Conservation (phyloP, 768 basidiomycete genomes). For the Mrakia frigida region DNA sequence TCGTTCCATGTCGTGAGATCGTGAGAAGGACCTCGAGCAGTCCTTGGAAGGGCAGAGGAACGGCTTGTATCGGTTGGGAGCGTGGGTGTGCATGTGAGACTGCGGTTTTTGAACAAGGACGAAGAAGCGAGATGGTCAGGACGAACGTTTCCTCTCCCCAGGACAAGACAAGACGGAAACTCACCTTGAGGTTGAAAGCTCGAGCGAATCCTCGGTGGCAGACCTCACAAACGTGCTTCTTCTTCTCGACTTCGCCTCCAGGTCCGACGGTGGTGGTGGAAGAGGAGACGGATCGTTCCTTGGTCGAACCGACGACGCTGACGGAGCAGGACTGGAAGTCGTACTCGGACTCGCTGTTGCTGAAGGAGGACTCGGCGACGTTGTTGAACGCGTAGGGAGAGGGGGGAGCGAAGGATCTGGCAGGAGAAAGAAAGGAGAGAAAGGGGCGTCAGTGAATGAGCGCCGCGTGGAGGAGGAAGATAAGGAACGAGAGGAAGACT, state of each 20-base stretch:
- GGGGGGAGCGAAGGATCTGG: background rate
- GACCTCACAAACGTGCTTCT: conserved; percentile 29
- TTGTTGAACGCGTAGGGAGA: conserved; percentile 19
- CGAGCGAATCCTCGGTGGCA: conserved; percentile 65
- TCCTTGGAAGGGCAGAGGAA: conserved; percentile 78
- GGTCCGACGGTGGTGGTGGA: background rate
- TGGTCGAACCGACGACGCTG: background rate
- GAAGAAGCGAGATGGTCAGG: conserved; percentile 1
- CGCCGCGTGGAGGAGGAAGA: background rate
- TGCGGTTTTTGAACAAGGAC: conserved; percentile 14
- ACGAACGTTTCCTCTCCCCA: conserved; percentile 18
- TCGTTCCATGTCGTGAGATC: conserved; percentile 88
- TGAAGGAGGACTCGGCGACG: background rate
- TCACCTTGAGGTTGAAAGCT: conserved; percentile 83
- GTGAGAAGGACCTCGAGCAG: conserved; percentile 85
- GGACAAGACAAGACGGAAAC: background rate
- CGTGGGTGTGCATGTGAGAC: conserved; percentile 86
- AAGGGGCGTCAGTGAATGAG: background rate
- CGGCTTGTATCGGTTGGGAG: conserved; percentile 83
- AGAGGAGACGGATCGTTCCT: too few species aligned
- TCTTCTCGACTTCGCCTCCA: conserved; percentile 8
- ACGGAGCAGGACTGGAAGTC: background rate
- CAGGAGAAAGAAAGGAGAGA: background rate
- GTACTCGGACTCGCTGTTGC: conserved; percentile 1
- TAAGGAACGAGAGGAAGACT: background rate